Conservation (phyloP, 1,284 basidiomycete species). For the Sporisorium graminicola region DNA sequence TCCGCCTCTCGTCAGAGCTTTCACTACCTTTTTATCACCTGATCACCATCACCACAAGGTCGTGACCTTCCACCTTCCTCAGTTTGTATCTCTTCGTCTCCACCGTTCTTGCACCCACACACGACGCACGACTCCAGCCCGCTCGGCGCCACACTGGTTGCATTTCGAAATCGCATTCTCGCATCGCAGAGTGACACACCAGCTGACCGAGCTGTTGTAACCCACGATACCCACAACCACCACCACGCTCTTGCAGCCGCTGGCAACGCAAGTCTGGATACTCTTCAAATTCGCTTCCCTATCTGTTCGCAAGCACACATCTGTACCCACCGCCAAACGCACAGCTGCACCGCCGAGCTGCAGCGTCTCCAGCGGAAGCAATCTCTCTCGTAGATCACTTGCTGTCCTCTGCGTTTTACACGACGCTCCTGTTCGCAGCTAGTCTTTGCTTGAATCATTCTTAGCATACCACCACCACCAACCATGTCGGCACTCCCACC, state of each 20-base stretch:
- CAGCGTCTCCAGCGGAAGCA: background rate
- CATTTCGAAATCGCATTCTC: background rate
- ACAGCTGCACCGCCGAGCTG: background rate
- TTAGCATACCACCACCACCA: background rate
- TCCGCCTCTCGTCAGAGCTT: background rate
- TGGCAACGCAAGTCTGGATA: background rate
- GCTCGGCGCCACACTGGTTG: background rate
- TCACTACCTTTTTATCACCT: background rate
- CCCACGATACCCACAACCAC: constrained; percentile 15
- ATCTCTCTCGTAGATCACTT: background rate
- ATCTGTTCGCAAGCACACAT: background rate
- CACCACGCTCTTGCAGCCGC: background rate
- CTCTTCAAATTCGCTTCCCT: background rate
- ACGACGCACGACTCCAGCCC: background rate
- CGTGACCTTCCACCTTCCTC: background rate
- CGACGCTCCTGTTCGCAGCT: background rate
- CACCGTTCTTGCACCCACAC: background rate
- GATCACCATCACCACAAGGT: background rate
- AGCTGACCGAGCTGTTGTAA: background rate
- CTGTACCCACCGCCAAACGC: background rate
- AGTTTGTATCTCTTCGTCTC: background rate
- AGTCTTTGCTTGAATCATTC: too few relatives aligned
- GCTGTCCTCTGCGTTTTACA: background rate
- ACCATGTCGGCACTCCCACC: constrained; percentile 28
- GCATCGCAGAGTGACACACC: background rate